phyloP scores from a whole-genome alignment of 1,139 yeast genomes.

The Lizanozyma gosingica region DNA sequence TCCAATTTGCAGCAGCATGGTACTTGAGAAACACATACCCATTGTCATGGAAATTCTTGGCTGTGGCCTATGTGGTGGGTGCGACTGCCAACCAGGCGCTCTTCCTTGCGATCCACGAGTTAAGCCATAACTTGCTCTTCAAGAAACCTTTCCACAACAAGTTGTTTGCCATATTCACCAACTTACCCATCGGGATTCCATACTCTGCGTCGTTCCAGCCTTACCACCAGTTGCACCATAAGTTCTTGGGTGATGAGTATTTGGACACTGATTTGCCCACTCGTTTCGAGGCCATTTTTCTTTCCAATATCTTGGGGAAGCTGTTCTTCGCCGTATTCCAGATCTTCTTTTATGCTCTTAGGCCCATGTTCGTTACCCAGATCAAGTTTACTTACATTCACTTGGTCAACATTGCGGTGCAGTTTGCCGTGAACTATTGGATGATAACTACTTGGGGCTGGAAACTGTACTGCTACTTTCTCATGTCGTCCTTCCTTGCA shows the following conservation, averaged over 20 bases:
- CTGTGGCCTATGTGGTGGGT: conserved; percentile 67
- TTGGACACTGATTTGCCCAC: conserved; percentile 90
- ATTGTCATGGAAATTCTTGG: conserved; percentile 46
- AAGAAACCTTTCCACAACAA: conserved; percentile 70
- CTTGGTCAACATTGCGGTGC: conserved; percentile 55
- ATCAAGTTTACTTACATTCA: conserved; percentile 71
- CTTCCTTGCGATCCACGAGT: conserved; percentile 82
- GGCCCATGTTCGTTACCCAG: conserved; percentile 81
- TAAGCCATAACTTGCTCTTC: conserved; percentile 81
- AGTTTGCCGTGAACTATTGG: conserved; percentile 46
- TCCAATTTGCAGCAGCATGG: conserved; percentile 60
- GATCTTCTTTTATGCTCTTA: conserved; percentile 76
- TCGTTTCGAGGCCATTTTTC: conserved; percentile 57
- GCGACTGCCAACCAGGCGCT: conserved; percentile 81
- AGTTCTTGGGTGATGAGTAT: conserved; percentile 77
- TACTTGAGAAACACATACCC: conserved; percentile 49
- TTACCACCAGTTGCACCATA: conserved; percentile 86
- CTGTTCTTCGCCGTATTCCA: conserved; percentile 88
- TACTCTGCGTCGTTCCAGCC: conserved; percentile 89
- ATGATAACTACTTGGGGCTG: conserved; percentile 55
- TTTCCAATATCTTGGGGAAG: conserved; percentile 76
- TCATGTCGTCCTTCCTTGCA: conserved; percentile 75
- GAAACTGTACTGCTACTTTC: conserved; percentile 55
- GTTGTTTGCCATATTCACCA: conserved; percentile 67
- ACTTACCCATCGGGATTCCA: conserved; percentile 83